Evolutionary conservation across 352 stramenopile species (phyloP).

Genomic region (Globisporangium perplexum): DNA sequence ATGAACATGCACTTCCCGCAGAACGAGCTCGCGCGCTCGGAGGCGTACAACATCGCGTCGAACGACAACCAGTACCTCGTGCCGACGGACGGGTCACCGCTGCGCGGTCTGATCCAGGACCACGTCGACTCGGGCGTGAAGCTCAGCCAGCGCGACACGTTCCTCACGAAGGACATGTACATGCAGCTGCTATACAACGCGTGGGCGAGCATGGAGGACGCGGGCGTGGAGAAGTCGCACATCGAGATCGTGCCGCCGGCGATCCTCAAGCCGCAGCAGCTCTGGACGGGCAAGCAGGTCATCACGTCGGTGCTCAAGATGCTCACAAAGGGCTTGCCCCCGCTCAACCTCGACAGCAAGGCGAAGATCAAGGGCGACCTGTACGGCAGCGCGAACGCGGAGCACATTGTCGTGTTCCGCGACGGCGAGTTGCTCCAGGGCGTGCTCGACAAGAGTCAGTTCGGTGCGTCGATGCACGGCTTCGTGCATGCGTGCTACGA

Average conservation of each 20-base stretch:
- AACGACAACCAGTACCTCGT: constrained; percentile 99
- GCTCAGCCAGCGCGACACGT: constrained; percentile 96
- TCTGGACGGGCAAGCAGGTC: constrained; percentile 99
- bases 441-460: constrained; percentile 98
- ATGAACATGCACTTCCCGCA: constrained; percentile 99
- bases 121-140: constrained; percentile 99
- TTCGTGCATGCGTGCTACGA: constrained; percentile 97
- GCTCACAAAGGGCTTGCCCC: constrained; percentile 86
- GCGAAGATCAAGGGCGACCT: constrained; percentile 95
- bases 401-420: constrained; percentile 96
- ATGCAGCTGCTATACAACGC: constrained; percentile 97
- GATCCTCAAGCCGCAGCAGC: constrained; percentile 94
- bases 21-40: constrained; percentile 95
- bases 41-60: constrained; percentile 96
- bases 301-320: constrained; percentile 96
- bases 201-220: constrained; percentile 93
- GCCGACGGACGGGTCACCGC: constrained; percentile 95
- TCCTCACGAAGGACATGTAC: constrained; percentile 98
- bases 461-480: constrained; percentile 97
- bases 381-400: constrained; percentile 92
- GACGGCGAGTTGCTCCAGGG: constrained; percentile 95
- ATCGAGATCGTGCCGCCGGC: constrained; percentile 96
- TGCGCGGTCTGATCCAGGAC: constrained; percentile 99
- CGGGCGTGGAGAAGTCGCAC: constrained; percentile 81
- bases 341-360: constrained; percentile 93